phyloP scores from a whole-genome alignment of 768 basidiomycete genomes.

The Cyathus striatus region DNA sequence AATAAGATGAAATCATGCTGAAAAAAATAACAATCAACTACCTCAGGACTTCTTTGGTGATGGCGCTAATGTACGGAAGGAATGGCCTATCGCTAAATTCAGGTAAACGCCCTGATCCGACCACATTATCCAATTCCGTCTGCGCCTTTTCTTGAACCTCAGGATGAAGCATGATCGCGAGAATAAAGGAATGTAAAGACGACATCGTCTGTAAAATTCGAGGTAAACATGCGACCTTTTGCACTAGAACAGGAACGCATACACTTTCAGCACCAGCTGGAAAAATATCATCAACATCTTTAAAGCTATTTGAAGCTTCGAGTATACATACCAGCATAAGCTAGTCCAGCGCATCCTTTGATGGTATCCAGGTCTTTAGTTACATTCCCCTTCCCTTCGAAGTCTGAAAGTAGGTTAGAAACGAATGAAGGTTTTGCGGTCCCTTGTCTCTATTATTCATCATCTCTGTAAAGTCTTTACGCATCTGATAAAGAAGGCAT shows the following conservation, averaged over 20 bases:
- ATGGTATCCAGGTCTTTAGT: constrained; percentile 21
- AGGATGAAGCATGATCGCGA: constrained; percentile 29
- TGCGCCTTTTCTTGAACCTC: constrained; percentile 14
- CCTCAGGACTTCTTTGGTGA: constrained; percentile 30
- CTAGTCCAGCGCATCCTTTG: constrained; percentile 29
- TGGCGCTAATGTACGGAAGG: constrained; percentile 11
- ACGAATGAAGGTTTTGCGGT: constrained; percentile 28
- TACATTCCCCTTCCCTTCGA: constrained; percentile 14
- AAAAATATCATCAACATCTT: background rate
- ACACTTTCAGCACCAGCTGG: constrained; percentile 40
- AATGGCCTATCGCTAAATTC: constrained; percentile 5
- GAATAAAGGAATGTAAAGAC: constrained; percentile 25
- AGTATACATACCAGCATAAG: constrained; percentile 26
- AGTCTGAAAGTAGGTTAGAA: constrained; percentile 18
- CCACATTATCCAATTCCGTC: constrained; percentile 9
- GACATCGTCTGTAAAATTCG: constrained; percentile 22
- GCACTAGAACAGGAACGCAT: constrained; percentile 5
- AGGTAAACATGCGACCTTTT: too few relatives aligned
- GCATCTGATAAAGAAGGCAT: background rate
- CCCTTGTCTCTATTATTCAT: constrained; percentile 25
- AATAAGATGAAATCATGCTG: background rate
- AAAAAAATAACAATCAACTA: constrained; percentile 5
- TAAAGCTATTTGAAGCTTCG: background rate
- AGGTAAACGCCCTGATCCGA: constrained; percentile 8
- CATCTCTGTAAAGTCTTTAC: background rate